Conservation (phyloP, 768 basidiomycete genomes). For the Xerocomus spinulosus region DNA sequence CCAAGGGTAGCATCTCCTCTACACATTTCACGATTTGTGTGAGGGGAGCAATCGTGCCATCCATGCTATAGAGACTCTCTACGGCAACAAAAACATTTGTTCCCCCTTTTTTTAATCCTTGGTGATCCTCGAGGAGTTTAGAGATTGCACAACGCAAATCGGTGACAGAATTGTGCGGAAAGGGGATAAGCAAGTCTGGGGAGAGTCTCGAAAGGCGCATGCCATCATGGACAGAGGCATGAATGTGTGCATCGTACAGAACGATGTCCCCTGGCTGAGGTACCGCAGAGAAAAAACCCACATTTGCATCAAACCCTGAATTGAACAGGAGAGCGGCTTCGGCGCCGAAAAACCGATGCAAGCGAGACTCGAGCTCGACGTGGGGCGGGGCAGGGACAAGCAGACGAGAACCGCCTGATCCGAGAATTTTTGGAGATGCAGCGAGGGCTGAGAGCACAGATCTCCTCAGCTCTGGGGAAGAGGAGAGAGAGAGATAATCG, state of each 20-base stretch:
- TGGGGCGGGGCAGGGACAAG: constrained; percentile 62
- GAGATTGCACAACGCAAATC: constrained; percentile 45
- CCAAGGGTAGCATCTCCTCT: constrained; percentile 54
- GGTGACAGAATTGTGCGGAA: constrained; percentile 67
- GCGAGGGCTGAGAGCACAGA: constrained; percentile 55
- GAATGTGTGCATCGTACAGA: constrained; percentile 82
- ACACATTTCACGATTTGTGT: constrained; percentile 56
- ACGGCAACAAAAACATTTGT: constrained; percentile 72
- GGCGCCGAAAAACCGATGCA: constrained; percentile 58
- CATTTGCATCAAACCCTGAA: constrained; percentile 91
- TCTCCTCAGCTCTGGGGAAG: constrained; percentile 50
- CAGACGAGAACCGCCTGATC: constrained; percentile 84
- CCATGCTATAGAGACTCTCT: constrained; percentile 94
- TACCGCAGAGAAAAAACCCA: constrained; percentile 51
- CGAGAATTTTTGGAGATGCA: constrained; percentile 57
- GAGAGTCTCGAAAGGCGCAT: constrained; percentile 59
- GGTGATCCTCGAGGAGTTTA: constrained; percentile 36
- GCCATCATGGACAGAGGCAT: constrained; percentile 90
- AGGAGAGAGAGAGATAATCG: constrained; percentile 84
- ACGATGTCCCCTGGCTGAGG: constrained; percentile 76
- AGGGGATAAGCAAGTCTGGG: constrained; percentile 36
- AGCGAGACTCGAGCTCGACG: constrained; percentile 62
- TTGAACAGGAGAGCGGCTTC: constrained; percentile 80
- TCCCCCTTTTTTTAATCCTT: constrained; percentile 36
- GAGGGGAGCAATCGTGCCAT: constrained; percentile 85